phyloP scores from a whole-genome alignment of 2,329 filamentous ascomycete species.

The Pestalotiopsis sp. region DNA sequence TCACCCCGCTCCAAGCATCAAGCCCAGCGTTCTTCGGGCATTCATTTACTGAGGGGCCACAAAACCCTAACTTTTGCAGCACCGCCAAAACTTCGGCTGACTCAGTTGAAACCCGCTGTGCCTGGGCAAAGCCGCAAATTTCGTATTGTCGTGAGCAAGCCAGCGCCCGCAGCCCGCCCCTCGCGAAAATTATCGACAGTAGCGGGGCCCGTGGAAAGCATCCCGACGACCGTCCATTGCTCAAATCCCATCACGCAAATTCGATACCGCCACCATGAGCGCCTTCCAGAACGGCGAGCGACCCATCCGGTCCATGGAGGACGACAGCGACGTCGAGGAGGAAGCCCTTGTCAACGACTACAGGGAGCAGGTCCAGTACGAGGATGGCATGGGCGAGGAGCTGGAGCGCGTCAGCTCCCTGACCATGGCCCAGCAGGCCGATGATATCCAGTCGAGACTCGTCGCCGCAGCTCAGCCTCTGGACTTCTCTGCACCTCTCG shows the following conservation, averaged over 20 bases:
- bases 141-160: conserved; percentile 2
- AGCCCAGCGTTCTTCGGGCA: neutral
- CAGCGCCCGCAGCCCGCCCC: conserved; percentile 7
- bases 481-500: conserved; percentile 92
- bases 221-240: neutral
- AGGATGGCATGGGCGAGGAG: conserved; percentile 76
- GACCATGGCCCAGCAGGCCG: conserved; percentile 73
- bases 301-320: conserved; percentile 64
- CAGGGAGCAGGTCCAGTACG: conserved; percentile 93
- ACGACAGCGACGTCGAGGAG: conserved; percentile 95
- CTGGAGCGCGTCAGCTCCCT: conserved; percentile 74
- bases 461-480: conserved; percentile 90
- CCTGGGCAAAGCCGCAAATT: conserved; percentile 1
- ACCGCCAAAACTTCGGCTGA: conserved; percentile 13
- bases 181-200: conserved; percentile 11
- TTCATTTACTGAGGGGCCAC: conserved; percentile 11
- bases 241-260: conserved; percentile 1
- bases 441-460: conserved; percentile 92
- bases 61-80: conserved; percentile 13
- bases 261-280: conserved; percentile 51
- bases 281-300: conserved; percentile 63
- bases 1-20: conserved; percentile 7
- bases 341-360: conserved; percentile 95
- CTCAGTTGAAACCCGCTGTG: neutral
- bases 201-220: conserved; percentile 5